Base-by-base conservation (phyloP, 257 asterid species). In the Plantago elongata region DNA sequence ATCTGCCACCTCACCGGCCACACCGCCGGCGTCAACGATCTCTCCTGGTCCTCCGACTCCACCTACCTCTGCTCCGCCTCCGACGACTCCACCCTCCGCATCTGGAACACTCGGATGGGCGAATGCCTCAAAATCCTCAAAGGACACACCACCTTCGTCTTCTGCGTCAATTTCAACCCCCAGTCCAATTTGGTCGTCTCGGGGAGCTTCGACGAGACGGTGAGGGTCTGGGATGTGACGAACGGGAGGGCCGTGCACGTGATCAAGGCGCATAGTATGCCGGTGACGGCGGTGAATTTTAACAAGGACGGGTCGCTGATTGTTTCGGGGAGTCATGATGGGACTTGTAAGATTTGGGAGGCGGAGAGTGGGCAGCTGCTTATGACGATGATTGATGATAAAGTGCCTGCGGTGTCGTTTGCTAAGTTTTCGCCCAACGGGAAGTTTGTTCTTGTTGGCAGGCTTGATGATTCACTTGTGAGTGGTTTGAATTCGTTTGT, bases 341-440 rank as follows among this genome's bases (percentile, higher is more conserved):
- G 98, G 5, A 73, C 90, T 14, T 92, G 98, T 68, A 92, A 84
- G 87, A 89, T 89, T 59, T 92, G 96, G 97, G 98, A 89, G 52
- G 37, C 85, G 5, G 81, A 74, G 11, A 74, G 66, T 8, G 98
- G 98, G 5, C 48, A 50, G 2, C 73, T 83, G 75, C 76, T 89
- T 47, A 84, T 74, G 79, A 76, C 86, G 13, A 81, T 89, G 72
- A 86, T 91, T 54, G 96, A 91, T 66, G 97, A 84, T 48, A 81
- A 78, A 76, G 70, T 66, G 47, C 84, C 90, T 0, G 84, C 83
- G 0, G 98, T 92, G 13, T 83, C 95, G 2, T 92, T 78, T 46
- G 83, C 92, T 12, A 86, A 77, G 80, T 92, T 92, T 64, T 92
- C 97, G 0, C 99, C 99, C 5, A 92, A 92, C 49, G 99, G 99